Conservation (phyloP, 2,329 filamentous ascomycete species). For the Cryphonectria naterciae region DNA sequence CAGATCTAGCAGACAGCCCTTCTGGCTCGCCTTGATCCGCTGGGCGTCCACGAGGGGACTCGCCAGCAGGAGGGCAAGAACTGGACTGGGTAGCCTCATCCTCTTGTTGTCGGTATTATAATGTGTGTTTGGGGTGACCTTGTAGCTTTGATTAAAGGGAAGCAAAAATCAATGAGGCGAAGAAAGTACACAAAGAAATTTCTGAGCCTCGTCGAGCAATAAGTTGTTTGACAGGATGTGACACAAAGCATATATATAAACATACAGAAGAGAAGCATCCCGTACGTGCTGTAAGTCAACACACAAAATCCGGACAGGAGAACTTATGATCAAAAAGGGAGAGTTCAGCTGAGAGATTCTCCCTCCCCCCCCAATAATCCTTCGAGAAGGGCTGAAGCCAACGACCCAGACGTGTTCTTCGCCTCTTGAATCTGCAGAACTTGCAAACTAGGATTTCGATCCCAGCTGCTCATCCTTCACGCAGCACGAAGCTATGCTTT, state of each 20-base stretch:
- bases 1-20: slow-evolving; percentile 9
- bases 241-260: not conserved
- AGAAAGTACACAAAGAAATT: not conserved
- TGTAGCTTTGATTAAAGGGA: not conserved
- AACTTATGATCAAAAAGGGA: not conserved
- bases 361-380: not conserved
- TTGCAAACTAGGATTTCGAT: not conserved
- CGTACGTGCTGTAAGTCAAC: not conserved
- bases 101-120: not conserved
- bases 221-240: not conserved
- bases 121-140: not conserved
- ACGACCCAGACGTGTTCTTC: not conserved
- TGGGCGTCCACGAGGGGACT: slow-evolving; percentile 9
- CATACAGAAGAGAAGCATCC: not conserved
- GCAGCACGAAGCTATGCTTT: not conserved
- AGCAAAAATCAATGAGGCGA: not conserved
- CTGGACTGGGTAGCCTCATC: slow-evolving; percentile 8
- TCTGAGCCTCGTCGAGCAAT: not conserved
- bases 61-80: slow-evolving; percentile 8
- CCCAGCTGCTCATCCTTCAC: not conserved
- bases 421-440: not conserved
- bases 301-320: not conserved
- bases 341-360: not conserved
- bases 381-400: not conserved
- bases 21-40: not conserved